A percentile compares a stretch with the other conserved stretches of the same genome.
Evolutionary conservation across 2,329 filamentous ascomycete genomes (phyloP).

Genomic region (Stachybotrys echinatus): DNA sequence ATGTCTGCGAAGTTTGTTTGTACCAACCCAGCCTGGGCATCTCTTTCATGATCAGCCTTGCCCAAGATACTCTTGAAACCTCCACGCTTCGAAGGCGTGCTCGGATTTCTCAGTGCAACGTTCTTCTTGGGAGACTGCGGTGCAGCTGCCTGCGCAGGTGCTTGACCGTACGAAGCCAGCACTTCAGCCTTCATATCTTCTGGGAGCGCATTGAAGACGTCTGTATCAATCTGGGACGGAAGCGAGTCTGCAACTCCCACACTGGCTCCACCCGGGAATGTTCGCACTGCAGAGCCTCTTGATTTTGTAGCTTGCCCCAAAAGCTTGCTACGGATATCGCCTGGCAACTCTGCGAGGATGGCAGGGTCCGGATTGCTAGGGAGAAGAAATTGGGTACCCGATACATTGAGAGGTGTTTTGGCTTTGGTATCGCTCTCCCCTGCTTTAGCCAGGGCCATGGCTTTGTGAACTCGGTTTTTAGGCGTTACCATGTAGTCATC

Average conservation of each 20-base stretch:
- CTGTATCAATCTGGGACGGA: constrained; percentile 78
- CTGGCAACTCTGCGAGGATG: constrained; percentile 79
- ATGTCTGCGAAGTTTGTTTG: constrained; percentile 68
- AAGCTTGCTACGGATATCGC: constrained; percentile 74
- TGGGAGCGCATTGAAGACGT: constrained; percentile 77
- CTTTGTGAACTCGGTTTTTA: constrained; percentile 49
- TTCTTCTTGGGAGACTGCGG: constrained; percentile 53
- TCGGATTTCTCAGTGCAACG: constrained; percentile 43
- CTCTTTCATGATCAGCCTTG: constrained; percentile 45
- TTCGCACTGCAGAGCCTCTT: too few relatives aligned
- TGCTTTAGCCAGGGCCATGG: constrained; percentile 44
- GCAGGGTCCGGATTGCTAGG: constrained; percentile 75
- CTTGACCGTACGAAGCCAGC: constrained; percentile 60
- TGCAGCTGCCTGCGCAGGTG: constrained; percentile 27
- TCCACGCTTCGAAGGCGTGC: constrained; percentile 55
- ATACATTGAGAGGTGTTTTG: constrained; percentile 67
- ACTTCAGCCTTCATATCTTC: constrained; percentile 83
- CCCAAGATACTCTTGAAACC: constrained; percentile 33
- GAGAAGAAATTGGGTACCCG: constrained; percentile 88
- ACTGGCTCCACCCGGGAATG: too few relatives aligned
- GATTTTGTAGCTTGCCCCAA: constrained; percentile 48
- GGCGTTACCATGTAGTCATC: constrained; percentile 49
- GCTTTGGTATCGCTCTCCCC: constrained; percentile 47
- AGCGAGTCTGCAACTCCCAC: constrained; percentile 33
- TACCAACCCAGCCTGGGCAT: constrained; percentile 54